Evolutionary conservation across 768 basidiomycete species (phyloP), one percentile per base, ranked within the genome.

Genomic region (Russula griseocarnosa): DNA sequence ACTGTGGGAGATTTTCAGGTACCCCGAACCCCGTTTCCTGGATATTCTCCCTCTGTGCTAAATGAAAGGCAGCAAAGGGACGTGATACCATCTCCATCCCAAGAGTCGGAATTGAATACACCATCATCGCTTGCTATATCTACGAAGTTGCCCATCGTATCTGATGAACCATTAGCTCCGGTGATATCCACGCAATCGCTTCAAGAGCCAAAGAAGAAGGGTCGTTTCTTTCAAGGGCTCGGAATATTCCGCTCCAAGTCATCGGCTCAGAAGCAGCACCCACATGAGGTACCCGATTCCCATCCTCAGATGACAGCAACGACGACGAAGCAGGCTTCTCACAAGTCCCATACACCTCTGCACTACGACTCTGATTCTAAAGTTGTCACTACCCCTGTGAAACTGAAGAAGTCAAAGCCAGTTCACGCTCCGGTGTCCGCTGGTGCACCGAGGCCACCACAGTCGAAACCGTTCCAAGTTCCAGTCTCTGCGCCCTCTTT

Each of bases 181-280:
- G 62, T 62, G 24, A 52, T 62, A 47, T 67, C 67, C 11, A 10
- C 60, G 26, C 68, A 69, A 36, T 69, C 68, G 24, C 58, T 46
- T 32, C 67, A 60, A 61, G 68, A 67, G 49, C 62, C 66, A 13
- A 69, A 69, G 68, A 69, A 69, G 54, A 64, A 55, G 56, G 13
- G 26, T 34, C 60, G 67, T 52, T 69, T 69, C 52, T 69, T 69
- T 36, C 63, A 65, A 51, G 63, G 63, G 3, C 60, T 61, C 28
- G 66, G 66, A 22, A n/a, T 69, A 28, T 69, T 69, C 44, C 68
- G 68, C 40, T 67, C 66, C 22, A 67, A n/a, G 46, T 64, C 66
- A 11, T 58, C 66, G 46, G 55, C 66, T 32, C 61, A 55, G 46
- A 69, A 69, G 62, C 62, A 22, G 53, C 58, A 57, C 26, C 42